Evolutionary conservation across 257 asterid genomes (phyloP).

Genomic region (Sherardia arvensis): DNA sequence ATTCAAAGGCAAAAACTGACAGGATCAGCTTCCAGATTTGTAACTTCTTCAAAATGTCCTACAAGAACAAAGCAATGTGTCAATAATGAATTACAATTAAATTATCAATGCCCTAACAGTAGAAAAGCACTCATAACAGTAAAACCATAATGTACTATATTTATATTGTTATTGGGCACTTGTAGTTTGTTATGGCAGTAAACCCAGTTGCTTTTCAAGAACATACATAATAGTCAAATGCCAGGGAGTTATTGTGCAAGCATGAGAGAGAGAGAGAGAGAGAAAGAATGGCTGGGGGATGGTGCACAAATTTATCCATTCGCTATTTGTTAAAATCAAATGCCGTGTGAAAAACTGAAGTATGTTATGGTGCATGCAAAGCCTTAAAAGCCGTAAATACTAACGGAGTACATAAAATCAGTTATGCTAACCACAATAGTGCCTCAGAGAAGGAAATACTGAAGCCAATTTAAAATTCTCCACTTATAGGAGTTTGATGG

Average conservation of each 20-base stretch:
- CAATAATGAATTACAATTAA: neutral
- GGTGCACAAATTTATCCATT: neutral
- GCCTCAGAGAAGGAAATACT: neutral
- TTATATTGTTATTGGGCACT: neutral
- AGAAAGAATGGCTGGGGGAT: neutral
- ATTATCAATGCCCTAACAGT: neutral
- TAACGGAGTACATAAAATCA: neutral
- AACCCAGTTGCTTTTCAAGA: neutral
- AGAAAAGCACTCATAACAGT: too few species aligned
- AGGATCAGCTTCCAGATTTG: constrained; percentile 91
- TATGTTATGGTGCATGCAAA: neutral
- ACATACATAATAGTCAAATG: neutral
- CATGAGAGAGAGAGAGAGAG: neutral
- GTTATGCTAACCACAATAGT: neutral
- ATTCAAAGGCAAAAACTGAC: constrained; percentile 80
- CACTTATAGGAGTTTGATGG: neutral
- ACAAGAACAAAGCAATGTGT: constrained; percentile 18
- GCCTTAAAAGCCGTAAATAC: neutral
- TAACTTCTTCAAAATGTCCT: constrained; percentile 85
- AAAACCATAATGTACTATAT: neutral
- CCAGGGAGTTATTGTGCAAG: neutral
- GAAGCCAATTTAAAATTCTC: neutral
- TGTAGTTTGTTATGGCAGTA: neutral
- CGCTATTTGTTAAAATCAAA: neutral
- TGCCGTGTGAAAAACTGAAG: neutral